Evolutionary conservation across 257 asterid genomes (phyloP).

Genomic region (Echium plantagineum): DNA sequence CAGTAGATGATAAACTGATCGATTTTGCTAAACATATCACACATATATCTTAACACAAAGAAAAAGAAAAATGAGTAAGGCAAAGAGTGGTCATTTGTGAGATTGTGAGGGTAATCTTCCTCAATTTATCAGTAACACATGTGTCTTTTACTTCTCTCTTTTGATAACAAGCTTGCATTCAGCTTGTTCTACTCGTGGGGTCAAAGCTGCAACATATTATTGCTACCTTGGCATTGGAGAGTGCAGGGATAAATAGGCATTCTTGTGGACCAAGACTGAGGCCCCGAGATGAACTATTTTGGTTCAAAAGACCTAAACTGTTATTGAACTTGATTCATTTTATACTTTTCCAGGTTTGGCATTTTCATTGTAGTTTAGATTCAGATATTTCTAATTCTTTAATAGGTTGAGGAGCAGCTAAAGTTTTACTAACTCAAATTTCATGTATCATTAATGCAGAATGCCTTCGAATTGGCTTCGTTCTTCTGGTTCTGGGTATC

Average conservation of each 20-base stretch:
- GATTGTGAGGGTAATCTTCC: not conserved
- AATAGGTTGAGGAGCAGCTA: not conserved
- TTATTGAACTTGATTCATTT: conserved; percentile 75
- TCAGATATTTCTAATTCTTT: not conserved
- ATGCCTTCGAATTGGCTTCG: conserved; percentile 81
- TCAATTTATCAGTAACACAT: not conserved
- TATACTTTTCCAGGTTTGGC: conserved; percentile 82
- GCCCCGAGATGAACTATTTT: conserved; percentile 86
- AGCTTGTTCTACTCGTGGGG: conserved; percentile 92
- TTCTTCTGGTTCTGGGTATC: conserved; percentile 99
- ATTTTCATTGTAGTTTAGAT: not conserved
- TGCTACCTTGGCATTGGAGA: conserved; percentile 92
- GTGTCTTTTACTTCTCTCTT: not conserved
- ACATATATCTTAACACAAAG: not conserved
- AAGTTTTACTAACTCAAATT: not conserved
- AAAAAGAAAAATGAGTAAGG: too few relatives aligned
- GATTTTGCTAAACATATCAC: not conserved
- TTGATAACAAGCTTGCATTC: conserved; percentile 16
- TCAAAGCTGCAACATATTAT: conserved; percentile 88
- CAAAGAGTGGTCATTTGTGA: not conserved
- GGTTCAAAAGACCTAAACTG: conserved; percentile 91
- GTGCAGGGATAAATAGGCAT: conserved; percentile 61
- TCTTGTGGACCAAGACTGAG: conserved; percentile 49
- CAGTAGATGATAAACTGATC: not conserved
- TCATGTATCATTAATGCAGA: conserved; percentile 21